Evolutionary conservation across 192 early-diverging fungal species (phyloP).

Genomic region (Coemansia sp.): DNA sequence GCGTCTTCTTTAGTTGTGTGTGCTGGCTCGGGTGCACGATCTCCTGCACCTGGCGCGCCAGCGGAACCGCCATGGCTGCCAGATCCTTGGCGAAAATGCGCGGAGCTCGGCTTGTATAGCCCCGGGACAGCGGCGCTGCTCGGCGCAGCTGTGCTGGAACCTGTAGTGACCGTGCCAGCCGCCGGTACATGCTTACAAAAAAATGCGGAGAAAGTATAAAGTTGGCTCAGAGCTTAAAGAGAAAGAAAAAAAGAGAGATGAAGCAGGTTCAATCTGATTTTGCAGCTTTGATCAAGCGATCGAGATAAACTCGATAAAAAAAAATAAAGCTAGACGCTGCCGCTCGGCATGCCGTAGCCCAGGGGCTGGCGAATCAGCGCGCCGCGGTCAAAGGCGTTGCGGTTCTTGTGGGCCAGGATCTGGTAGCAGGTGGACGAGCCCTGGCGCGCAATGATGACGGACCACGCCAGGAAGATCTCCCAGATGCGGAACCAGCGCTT

Average conservation of each 20-base stretch:
- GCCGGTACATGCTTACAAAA: neutral
- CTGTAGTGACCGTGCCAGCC: neutral
- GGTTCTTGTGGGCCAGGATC: conserved; percentile 95
- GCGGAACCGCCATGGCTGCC: neutral
- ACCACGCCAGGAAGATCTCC: conserved; percentile 99
- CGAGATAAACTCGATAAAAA: neutral
- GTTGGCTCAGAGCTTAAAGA: too few relatives aligned
- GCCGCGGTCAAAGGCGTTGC: conserved; percentile 88
- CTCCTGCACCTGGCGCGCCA: conserved; percentile 14
- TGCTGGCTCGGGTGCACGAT: conserved; percentile 32
- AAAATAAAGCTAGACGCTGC: conserved; percentile 4
- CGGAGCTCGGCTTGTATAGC: conserved; percentile 6
- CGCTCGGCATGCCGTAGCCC: conserved; percentile 32
- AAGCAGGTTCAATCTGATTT: too few relatives aligned
- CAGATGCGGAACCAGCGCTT: conserved; percentile 90
- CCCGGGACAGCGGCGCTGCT: neutral
- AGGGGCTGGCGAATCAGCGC: conserved; percentile 50
- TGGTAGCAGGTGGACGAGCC: conserved; percentile 96
- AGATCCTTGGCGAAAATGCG: neutral
- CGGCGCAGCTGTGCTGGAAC: neutral
- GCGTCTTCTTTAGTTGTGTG: conserved; percentile 15
- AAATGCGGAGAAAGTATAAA: too few relatives aligned
- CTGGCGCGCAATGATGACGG: conserved; percentile 91
- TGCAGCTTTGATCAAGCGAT: too few relatives aligned
- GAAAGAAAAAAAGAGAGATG: too few relatives aligned